A percentile compares a stretch with the other conserved stretches of the same genome.
phyloP scores from a whole-genome alignment of 305 asterid species.

The Fraxinus floribunda region DNA sequence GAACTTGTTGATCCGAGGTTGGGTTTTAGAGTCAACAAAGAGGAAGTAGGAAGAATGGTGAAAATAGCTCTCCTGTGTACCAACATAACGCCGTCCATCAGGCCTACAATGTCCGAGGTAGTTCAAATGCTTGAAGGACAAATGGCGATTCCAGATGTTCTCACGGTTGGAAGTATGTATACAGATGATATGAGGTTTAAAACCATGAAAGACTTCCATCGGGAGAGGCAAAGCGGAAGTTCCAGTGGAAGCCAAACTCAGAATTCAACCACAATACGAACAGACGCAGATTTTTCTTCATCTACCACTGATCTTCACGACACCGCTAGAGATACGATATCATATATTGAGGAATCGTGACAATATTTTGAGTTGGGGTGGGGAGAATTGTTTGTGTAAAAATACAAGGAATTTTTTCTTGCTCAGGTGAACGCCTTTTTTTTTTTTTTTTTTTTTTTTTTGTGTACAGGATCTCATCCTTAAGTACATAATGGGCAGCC shows the following conservation, averaged over 20 bases:
- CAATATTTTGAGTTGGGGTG: not conserved
- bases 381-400: not conserved
- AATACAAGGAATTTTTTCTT: not conserved
- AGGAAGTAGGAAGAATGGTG: conserved; percentile 56
- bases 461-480: no score
- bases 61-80: conserved; percentile 79
- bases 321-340: not conserved
- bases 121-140: conserved; percentile 81
- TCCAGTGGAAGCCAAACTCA: conserved; percentile 35
- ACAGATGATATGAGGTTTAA: conserved; percentile 62
- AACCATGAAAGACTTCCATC: conserved; percentile 72
- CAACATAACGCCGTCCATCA: conserved; percentile 58
- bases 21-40: conserved; percentile 36
- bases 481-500: no score
- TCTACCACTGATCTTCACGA: not conserved
- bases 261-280: conserved; percentile 36
- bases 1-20: conserved; percentile 62
- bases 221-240: conserved; percentile 43
- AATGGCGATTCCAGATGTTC: conserved; percentile 46
- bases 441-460: no score
- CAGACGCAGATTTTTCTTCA: conserved; percentile 29
- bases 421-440: no score
- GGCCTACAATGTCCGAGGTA: conserved; percentile 86
- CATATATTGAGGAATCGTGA: not conserved
- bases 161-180: conserved; percentile 36